Evolutionary conservation across 352 stramenopile species (phyloP), one percentile per base, ranked within the genome.

Genomic region (Pythium sp.): DNA sequence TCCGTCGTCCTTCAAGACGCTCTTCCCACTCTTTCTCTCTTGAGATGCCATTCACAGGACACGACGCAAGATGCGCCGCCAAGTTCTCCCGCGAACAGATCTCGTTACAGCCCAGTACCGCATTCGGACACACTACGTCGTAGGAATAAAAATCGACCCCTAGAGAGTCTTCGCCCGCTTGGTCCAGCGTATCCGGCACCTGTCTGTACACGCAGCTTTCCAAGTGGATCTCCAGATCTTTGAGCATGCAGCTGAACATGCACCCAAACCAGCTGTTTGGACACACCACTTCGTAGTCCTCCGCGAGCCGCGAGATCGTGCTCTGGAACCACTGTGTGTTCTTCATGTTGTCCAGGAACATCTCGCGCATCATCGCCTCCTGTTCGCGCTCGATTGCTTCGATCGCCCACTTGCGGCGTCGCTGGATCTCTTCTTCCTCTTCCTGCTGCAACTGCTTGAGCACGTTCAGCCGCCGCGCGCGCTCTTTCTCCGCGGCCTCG

Each of bases 251-350:
- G 71, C 82, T 93, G 71, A 85, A 90, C 6, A 78, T 91, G 69
- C 87, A 95, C n/a, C 87, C 87, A 62, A 93, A 92, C 87, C 87
- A 95, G 63, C 81, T 91, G 61, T 95, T 92, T 1, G 87, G 87
- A 60, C 87, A 95, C 60, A 95, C 84, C 8, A 95, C 86, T 65
- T 95, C 85, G 71, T 95, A 95, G 66, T 95, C 85, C 30, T 88
- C 76, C 0, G 86, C 80, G 36, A 92, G 84, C 51, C 83, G 80
- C 32, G 85, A 91, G 58, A 95, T 95, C 34, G 86, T 95, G 11
- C 75, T 84, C 71, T 95, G 87, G 66, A 95, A 95, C 87, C 87
- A 95, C 75, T 92, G 85, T 18, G 87, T 95, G 74, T 95, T 93
- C 71, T 93, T 92, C 84, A 93, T 95, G 67, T 91, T 92, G 68